Evolutionary conservation across 2,329 filamentous ascomycete species (phyloP).

Genomic region (Claviceps digitariae): DNA sequence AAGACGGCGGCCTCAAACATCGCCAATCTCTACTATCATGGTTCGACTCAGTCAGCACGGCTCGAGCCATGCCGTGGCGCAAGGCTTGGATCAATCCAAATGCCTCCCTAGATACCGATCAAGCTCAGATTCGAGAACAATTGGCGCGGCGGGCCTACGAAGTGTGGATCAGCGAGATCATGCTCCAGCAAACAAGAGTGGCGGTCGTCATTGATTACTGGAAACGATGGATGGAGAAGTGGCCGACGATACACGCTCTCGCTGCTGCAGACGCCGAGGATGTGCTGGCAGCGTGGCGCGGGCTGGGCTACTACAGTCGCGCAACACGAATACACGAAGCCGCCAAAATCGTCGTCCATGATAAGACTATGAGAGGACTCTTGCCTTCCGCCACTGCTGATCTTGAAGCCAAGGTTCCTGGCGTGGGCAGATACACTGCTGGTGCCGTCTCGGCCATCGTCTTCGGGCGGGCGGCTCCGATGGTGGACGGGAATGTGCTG

Average conservation of each 20-base stretch:
- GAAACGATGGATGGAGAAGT: constrained; percentile 46
- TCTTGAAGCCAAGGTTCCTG: constrained; percentile 38
- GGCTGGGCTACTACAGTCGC: constrained; percentile 51
- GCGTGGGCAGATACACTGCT: constrained; percentile 49
- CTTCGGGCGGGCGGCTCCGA: constrained; percentile 43
- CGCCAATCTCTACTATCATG: constrained; percentile 31
- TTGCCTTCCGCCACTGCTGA: constrained; percentile 33
- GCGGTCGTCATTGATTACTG: constrained; percentile 49
- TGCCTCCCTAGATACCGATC: constrained; percentile 8
- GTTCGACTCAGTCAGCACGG: constrained; percentile 34
- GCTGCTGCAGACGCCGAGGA: constrained; percentile 40
- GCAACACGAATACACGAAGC: constrained; percentile 46
- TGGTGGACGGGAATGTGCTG: constrained; percentile 52
- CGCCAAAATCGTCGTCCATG: constrained; percentile 34
- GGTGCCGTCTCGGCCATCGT: constrained; percentile 50
- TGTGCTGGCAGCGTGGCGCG: constrained; percentile 45
- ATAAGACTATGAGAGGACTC: constrained; percentile 28
- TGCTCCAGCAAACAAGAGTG: constrained; percentile 54
- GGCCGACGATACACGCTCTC: constrained; percentile 44
- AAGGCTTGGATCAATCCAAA: constrained; percentile 40
- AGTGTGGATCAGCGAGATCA: constrained; percentile 55
- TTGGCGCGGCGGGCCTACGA: constrained; percentile 46
- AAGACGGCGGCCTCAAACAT: constrained; percentile 15
- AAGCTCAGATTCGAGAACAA: constrained; percentile 22
- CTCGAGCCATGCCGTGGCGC: constrained; percentile 45